Evolutionary conservation across 768 basidiomycete genomes (phyloP).

Genomic region (Leucogyrophana mollusca): DNA sequence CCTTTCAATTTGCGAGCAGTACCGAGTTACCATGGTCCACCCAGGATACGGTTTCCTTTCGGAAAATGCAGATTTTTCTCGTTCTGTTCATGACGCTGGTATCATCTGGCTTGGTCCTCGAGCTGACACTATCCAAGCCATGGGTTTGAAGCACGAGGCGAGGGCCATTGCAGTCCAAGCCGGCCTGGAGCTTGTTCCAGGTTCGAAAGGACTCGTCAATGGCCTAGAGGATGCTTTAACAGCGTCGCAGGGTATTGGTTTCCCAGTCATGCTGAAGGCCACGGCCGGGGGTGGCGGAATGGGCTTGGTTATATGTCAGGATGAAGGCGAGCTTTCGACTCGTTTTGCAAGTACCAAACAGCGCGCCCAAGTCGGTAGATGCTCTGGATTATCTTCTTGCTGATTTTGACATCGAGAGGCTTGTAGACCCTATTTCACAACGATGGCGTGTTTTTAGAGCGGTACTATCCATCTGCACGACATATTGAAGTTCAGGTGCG

Average conservation of each 20-base stretch:
- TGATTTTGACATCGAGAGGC: background rate
- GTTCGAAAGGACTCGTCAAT: conserved; percentile 47
- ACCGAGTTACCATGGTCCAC: conserved; percentile 51
- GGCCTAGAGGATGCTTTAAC: conserved; percentile 40
- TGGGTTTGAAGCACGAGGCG: conserved; percentile 67
- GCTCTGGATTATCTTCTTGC: background rate
- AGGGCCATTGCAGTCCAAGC: conserved; percentile 43
- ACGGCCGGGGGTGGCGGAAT: conserved; percentile 71
- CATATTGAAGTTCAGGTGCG: conserved; percentile 66
- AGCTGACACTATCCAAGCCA: conserved; percentile 45
- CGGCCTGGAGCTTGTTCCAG: conserved; percentile 55
- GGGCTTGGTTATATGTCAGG: conserved; percentile 56
- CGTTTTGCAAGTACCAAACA: conserved; percentile 36
- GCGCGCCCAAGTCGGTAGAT: conserved; percentile 44
- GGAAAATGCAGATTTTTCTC: conserved; percentile 59
- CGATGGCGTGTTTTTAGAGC: conserved; percentile 56
- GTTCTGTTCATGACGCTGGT: conserved; percentile 42
- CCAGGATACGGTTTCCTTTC: conserved; percentile 68
- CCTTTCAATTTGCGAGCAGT: conserved; percentile 39
- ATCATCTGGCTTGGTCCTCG: conserved; percentile 59
- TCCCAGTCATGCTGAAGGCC: conserved; percentile 65
- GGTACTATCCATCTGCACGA: conserved; percentile 52
- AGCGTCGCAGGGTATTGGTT: conserved; percentile 45
- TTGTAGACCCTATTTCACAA: conserved; percentile 47
- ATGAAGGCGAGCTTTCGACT: conserved; percentile 35